Evolutionary conservation across 306 rosid species (phyloP).

Genomic region (Prunus mume): DNA sequence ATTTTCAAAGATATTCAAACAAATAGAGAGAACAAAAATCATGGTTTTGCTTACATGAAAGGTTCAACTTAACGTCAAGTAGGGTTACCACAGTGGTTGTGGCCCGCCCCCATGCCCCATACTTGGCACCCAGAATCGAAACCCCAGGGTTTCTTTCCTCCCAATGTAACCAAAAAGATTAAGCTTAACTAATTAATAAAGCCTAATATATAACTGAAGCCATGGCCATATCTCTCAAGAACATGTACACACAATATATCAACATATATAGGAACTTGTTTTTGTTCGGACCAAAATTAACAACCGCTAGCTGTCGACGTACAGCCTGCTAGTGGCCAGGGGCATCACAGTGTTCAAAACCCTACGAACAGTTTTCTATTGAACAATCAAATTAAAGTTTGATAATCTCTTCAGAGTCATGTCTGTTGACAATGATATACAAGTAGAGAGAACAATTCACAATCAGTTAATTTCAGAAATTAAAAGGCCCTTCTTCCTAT

Average conservation of each 20-base stretch:
- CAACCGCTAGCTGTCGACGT: too few species aligned
- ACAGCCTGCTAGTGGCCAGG: too few species aligned
- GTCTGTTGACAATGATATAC: not conserved
- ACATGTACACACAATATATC: not conserved
- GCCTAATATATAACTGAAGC: too few species aligned
- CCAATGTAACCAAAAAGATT: too few species aligned
- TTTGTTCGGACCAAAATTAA: too few species aligned
- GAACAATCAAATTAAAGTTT: constrained; percentile 4
- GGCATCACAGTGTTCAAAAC: too few species aligned
- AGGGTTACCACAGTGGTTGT: too few species aligned
- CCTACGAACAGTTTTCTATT: not conserved
- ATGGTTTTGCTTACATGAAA: not conserved
- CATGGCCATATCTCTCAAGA: not conserved
- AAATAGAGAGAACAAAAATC: not conserved
- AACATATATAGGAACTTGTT: not conserved
- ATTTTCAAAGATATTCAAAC: not conserved
- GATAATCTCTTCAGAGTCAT: constrained; percentile 1
- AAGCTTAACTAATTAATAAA: too few species aligned
- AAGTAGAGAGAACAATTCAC: constrained; percentile 5
- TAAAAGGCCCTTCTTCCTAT: constrained; percentile 7
- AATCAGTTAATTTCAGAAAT: constrained; percentile 9
- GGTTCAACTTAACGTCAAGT: not conserved
- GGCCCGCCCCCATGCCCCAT: too few species aligned
- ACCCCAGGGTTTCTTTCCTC: too few species aligned
- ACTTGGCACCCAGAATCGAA: too few species aligned